Conservation (phyloP, 805 yeast species). For the Pichia deserticola region DNA sequence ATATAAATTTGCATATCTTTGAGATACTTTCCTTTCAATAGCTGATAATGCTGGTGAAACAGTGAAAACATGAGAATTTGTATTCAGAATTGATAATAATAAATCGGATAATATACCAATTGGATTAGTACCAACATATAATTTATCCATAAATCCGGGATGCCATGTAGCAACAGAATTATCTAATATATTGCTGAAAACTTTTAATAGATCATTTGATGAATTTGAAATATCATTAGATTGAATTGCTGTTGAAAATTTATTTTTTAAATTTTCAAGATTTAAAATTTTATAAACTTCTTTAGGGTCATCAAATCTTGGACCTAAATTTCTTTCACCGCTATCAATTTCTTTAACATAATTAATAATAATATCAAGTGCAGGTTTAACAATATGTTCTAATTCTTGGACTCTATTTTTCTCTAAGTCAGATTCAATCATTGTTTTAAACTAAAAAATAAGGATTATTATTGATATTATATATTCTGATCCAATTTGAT, state of each 20-base stretch:
- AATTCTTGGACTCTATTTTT: constrained; percentile 47
- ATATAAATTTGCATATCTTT: constrained; percentile 60
- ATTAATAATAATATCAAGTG: constrained; percentile 43
- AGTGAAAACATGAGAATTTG: constrained; percentile 79
- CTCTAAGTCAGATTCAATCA: constrained; percentile 33
- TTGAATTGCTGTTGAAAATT: constrained; percentile 18
- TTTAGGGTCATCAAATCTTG: constrained; percentile 40
- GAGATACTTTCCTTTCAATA: constrained; percentile 62
- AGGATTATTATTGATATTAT: no score
- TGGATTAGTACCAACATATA: constrained; percentile 81
- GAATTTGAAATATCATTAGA: constrained; percentile 9
- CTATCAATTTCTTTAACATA: constrained; percentile 41
- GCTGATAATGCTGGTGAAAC: constrained; percentile 77
- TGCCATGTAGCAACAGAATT: constrained; percentile 82
- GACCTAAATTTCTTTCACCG: constrained; percentile 45
- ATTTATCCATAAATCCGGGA: constrained; percentile 75
- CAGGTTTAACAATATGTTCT: constrained; percentile 42
- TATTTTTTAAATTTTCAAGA: constrained; percentile 25
- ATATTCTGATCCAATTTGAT: no score
- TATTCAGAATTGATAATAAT: constrained; percentile 60
- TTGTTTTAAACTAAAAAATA: no score
- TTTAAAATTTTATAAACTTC: constrained; percentile 33
- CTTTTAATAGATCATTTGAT: constrained; percentile 35
- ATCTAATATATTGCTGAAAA: constrained; percentile 49
- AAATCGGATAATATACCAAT: constrained; percentile 73